A percentile compares a stretch with the other conserved stretches of the same genome.
Evolutionary conservation across 2,329 filamentous ascomycete genomes (phyloP).

Genomic region (Chaetomium sp.): DNA sequence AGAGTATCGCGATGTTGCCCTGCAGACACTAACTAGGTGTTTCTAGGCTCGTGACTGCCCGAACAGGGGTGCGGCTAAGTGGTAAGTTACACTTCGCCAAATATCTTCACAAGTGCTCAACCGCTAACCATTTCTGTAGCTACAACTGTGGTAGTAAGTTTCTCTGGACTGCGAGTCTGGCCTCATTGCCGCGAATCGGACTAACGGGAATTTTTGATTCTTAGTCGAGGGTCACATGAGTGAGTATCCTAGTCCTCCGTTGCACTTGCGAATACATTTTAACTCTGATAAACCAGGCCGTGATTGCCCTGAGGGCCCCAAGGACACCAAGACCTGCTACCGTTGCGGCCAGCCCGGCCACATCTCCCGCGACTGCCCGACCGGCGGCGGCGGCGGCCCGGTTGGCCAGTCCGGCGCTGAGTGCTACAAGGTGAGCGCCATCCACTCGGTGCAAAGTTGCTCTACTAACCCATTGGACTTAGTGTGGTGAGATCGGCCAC

Average conservation of each 20-base stretch:
- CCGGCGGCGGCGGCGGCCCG: constrained; percentile 50
- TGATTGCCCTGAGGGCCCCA: constrained; percentile 86
- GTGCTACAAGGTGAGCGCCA: constrained; percentile 76
- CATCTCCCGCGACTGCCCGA: constrained; percentile 84
- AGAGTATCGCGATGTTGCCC: constrained; percentile 27
- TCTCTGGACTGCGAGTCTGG: constrained; percentile 12
- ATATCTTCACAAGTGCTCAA: neutral
- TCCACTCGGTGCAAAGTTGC: neutral
- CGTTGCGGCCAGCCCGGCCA: constrained; percentile 82
- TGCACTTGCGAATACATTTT: neutral
- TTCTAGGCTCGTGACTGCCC: constrained; percentile 79
- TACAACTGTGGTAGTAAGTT: constrained; percentile 78
- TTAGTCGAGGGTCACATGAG: constrained; percentile 73
- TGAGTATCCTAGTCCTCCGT: constrained; percentile 47
- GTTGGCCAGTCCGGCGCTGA: constrained; percentile 61
- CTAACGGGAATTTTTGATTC: constrained; percentile 35
- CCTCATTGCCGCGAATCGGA: constrained; percentile 28
- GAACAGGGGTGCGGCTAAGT: constrained; percentile 79
- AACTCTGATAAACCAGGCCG: constrained; percentile 59
- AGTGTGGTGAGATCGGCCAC: constrained; percentile 93
- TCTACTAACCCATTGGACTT: constrained; percentile 17
- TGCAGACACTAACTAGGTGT: constrained; percentile 16
- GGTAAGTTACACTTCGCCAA: constrained; percentile 56
- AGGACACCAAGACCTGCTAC: constrained; percentile 81
- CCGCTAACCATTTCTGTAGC: constrained; percentile 47